Evolutionary conservation across 2,329 filamentous ascomycete genomes (phyloP).

Genomic region (Moelleriella libera): DNA sequence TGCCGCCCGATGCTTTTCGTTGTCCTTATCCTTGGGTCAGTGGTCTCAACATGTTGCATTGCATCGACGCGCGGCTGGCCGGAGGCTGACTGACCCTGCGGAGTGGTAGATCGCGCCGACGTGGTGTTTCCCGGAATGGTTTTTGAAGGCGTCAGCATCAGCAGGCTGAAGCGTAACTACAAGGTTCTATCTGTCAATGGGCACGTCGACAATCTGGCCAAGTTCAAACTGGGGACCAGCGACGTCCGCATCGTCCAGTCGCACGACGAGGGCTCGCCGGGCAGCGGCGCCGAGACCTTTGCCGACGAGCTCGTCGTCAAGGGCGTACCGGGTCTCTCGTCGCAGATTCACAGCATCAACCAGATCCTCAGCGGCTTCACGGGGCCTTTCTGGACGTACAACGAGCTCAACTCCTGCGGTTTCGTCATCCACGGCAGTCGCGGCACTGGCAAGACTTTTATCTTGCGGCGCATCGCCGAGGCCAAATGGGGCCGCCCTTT

Average conservation of each 20-base stretch:
- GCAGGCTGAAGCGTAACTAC: constrained; percentile 29
- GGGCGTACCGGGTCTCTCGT: constrained; percentile 53
- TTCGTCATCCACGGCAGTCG: constrained; percentile 68
- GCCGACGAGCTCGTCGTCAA: constrained; percentile 27
- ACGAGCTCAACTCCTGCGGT: constrained; percentile 30
- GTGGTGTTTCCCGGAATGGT: constrained; percentile 55
- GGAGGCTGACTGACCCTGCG: neutral
- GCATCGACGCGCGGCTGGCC: too few species aligned
- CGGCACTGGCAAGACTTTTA: constrained; percentile 71
- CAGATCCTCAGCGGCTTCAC: constrained; percentile 45
- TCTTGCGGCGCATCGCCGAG: constrained; percentile 53
- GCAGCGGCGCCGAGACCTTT: constrained; percentile 4
- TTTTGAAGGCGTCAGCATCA: constrained; percentile 43
- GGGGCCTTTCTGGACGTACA: constrained; percentile 14
- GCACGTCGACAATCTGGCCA: constrained; percentile 26
- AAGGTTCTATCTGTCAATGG: constrained; percentile 41
- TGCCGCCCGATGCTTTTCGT: constrained; percentile 3
- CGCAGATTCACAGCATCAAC: constrained; percentile 54
- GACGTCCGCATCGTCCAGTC: constrained; percentile 22
- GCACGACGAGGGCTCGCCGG: constrained; percentile 12
- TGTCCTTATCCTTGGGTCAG: constrained; percentile 20
- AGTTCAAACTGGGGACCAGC: constrained; percentile 24
- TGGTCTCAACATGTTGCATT: neutral
- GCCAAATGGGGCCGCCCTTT: constrained; percentile 60
- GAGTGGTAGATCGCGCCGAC: constrained; percentile 41